Evolutionary conservation across 2,329 filamentous ascomycete species (phyloP).

Genomic region (Sporothrix globosa): DNA sequence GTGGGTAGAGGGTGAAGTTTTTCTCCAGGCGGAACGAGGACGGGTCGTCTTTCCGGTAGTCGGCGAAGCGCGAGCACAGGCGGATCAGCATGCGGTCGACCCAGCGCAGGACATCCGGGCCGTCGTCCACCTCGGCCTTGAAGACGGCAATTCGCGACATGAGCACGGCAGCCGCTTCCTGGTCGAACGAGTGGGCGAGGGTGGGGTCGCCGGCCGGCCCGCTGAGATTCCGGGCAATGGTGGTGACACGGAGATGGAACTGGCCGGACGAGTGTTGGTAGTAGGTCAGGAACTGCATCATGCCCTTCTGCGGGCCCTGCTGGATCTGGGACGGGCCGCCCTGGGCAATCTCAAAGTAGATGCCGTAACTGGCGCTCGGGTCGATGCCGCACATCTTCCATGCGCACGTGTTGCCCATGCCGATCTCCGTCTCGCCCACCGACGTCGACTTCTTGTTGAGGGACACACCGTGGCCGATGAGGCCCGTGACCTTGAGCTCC

Average conservation of each 20-base stretch:
- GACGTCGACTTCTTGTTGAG: slow-evolving; percentile 98
- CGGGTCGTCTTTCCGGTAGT: slow-evolving; percentile 97
- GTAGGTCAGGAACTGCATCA: slow-evolving; percentile 98
- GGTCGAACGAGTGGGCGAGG: slow-evolving; percentile 95
- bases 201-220: slow-evolving; percentile 92
- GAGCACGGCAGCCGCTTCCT: slow-evolving; percentile 93
- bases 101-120: slow-evolving; percentile 97
- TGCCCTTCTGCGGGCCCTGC: slow-evolving; percentile 84
- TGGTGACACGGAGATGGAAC: slow-evolving; percentile 94
- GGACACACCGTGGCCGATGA: slow-evolving; percentile 95
- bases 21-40: slow-evolving; percentile 96
- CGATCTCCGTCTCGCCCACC: slow-evolving; percentile 96
- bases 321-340: slow-evolving; percentile 78
- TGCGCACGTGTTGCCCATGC: slow-evolving; percentile 96
- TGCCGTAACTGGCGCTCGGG: slow-evolving; percentile 86
- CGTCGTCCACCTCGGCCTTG: slow-evolving; percentile 97
- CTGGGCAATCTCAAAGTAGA: slow-evolving; percentile 98
- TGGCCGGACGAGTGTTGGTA: slow-evolving; percentile 97
- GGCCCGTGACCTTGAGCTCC: slow-evolving; percentile 94
- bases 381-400: slow-evolving; percentile 99
- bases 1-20: slow-evolving; percentile 98
- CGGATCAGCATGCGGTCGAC: slow-evolving; percentile 98
- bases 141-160: slow-evolving; percentile 99
- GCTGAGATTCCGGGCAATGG: slow-evolving; percentile 85
- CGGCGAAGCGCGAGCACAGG: slow-evolving; percentile 92